These are phyloP conservation scores for Cryphonectria radicalis DNA, from an alignment of 2,329 filamentous ascomycete genomes.

Conservation along the genomic window DNA sequence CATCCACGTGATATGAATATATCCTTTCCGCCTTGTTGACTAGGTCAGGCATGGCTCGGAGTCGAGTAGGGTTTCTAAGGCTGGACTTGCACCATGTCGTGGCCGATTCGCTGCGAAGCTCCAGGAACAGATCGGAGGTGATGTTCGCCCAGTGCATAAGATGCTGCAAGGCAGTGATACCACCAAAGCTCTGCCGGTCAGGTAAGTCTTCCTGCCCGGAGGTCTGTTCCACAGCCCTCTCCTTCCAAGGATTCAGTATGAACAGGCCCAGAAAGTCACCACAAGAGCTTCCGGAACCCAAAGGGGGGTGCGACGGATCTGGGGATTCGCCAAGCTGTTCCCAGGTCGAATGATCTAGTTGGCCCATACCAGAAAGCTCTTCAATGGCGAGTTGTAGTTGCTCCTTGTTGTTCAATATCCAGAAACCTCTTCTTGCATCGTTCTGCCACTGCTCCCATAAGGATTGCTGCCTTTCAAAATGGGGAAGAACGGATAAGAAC, in stretches of 20 bases:
- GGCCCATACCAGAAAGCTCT: neutral
- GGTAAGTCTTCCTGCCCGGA: neutral
- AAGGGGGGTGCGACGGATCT: no score
- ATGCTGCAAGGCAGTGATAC: neutral
- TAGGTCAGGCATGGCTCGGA: no score
- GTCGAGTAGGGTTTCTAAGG: no score
- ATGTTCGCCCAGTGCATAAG: neutral
- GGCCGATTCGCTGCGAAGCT: no score
- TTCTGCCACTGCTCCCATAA: neutral
- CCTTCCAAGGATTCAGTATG: neutral
- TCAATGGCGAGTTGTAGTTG: neutral
- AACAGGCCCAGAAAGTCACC: neutral
- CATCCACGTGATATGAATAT: no score
- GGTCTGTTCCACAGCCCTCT: neutral
- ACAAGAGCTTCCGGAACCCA: neutral
- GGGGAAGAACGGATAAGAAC: neutral
- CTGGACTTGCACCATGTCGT: no score
- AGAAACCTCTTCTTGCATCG: neutral
- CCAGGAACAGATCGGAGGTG: neutral
- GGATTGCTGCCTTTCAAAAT: neutral
- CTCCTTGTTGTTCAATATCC: neutral
- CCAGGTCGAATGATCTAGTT: no score
- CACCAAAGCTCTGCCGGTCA: no score
- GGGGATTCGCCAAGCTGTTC: no score
- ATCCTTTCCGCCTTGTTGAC: no score